Percentiles rank a stretch among this genome's conserved stretches.
phyloP scores from a whole-genome alignment of 2,329 filamentous ascomycete species.

The Huntiella abstrusa region DNA sequence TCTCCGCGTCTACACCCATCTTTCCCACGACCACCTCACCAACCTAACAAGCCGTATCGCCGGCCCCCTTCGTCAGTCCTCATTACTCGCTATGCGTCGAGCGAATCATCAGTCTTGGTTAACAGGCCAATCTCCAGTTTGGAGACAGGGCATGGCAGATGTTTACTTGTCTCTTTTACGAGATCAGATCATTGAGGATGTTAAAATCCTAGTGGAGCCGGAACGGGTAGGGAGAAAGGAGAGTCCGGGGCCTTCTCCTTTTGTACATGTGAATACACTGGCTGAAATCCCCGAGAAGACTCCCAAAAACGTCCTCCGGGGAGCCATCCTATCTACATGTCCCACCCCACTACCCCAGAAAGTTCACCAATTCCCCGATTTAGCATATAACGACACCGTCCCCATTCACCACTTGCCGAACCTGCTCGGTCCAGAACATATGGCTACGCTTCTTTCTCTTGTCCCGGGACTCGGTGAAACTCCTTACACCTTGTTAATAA shows the following conservation, averaged over 20 bases:
- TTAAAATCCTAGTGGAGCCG: constrained; percentile 17
- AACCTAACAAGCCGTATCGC: constrained; percentile 1
- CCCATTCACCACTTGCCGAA: constrained; percentile 33
- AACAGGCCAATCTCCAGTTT: constrained; percentile 17
- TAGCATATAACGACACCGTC: constrained; percentile 20
- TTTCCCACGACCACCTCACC: not conserved
- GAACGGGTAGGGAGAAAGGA: constrained; percentile 8
- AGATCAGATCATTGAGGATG: constrained; percentile 26
- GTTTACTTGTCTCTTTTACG: constrained; percentile 33
- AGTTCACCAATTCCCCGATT: not conserved
- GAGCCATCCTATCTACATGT: not conserved
- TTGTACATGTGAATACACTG: constrained; percentile 14
- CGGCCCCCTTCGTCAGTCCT: not conserved
- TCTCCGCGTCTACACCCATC: constrained; percentile 7
- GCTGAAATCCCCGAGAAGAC: constrained; percentile 23
- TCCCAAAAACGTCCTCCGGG: not conserved
- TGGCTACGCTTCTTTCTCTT: constrained; percentile 21
- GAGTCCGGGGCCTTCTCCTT: not conserved
- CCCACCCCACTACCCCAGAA: not conserved
- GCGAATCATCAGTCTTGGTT: constrained; percentile 5
- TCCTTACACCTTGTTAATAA: constrained; percentile 25
- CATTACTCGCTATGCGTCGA: constrained; percentile 4
- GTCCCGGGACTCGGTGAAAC: constrained; percentile 20
- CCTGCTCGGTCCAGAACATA: constrained; percentile 30
- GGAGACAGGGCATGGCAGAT: constrained; percentile 36